Conservation (phyloP, 208 protist genomes). For the Trichomonas tenax region DNA sequence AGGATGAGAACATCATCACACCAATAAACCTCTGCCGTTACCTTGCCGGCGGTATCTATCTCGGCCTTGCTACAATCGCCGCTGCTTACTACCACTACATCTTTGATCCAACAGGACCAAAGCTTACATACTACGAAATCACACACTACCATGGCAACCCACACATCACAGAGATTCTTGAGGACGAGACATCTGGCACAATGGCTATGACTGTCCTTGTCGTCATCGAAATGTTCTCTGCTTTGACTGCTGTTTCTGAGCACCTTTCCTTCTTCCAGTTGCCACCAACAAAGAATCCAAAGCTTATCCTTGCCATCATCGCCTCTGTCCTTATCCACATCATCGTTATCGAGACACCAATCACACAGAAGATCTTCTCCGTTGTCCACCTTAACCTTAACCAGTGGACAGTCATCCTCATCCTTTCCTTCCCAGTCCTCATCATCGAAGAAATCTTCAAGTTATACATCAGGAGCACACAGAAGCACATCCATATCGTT, state of each 20-base stretch:
- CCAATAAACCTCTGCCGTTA: constrained; percentile 35
- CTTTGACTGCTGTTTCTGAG: constrained; percentile 72
- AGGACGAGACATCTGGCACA: constrained; percentile 49
- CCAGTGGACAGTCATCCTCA: constrained; percentile 65
- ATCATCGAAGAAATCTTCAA: constrained; percentile 78
- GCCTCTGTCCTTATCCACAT: constrained; percentile 64
- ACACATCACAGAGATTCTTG: not conserved
- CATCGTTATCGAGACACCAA: constrained; percentile 67
- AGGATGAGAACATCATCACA: constrained; percentile 37
- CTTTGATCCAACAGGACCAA: constrained; percentile 17
- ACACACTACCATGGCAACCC: not conserved
- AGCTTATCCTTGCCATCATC: constrained; percentile 53
- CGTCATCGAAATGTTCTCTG: constrained; percentile 77
- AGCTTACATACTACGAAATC: constrained; percentile 32
- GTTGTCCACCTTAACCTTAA: constrained; percentile 58
- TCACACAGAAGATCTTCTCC: constrained; percentile 59
- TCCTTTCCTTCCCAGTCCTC: constrained; percentile 66
- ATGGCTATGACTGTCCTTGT: constrained; percentile 73
- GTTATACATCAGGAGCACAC: constrained; percentile 28
- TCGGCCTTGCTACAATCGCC: constrained; percentile 45
- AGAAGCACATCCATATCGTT: not conserved
- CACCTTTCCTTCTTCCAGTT: constrained; percentile 48
- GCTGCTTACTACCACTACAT: constrained; percentile 42
- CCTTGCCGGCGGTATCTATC: constrained; percentile 40
- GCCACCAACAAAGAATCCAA: constrained; percentile 40